phyloP scores from a whole-genome alignment of 225 moss, liverwort and hornwort genomes.

The Lunularia cruciata region DNA sequence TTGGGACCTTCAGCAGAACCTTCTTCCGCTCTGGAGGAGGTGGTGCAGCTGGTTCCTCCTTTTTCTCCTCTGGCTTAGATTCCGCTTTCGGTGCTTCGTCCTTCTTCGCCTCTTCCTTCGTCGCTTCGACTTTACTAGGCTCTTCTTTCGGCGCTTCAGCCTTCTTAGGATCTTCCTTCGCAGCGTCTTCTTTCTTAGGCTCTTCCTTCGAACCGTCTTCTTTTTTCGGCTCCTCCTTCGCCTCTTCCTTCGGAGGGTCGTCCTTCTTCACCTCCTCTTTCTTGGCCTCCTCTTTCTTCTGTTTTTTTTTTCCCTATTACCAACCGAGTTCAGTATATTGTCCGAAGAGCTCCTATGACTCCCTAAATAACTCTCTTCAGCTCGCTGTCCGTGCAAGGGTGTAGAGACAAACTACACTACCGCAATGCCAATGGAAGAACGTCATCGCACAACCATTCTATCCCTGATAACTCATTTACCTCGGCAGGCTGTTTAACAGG shows the following conservation, averaged over 20 bases:
- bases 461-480: conserved; percentile 12
- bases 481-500: conserved; percentile 27
- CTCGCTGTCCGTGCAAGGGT: background rate
- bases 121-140: too few species aligned
- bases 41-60: conserved; percentile 6
- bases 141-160: conserved; percentile 7
- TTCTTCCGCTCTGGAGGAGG: background rate
- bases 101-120: background rate
- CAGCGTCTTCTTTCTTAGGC: conserved; percentile 2
- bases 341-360: background rate
- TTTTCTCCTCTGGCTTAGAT: conserved; percentile 9
- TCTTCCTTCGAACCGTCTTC: background rate
- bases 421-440: background rate
- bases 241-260: too few species aligned
- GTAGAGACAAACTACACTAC: background rate
- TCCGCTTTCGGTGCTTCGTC: conserved; percentile 18
- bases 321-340: background rate
- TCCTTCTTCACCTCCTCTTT: background rate
- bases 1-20: conserved; percentile 37
- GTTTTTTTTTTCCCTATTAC: conserved; percentile 23
- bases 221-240: background rate
- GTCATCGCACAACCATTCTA: background rate
- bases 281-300: conserved; percentile 15
- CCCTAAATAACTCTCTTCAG: background rate
- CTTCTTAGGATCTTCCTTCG: background rate